Conservation (phyloP, 148 eudicot genomes). For the Simmondsia chinensis region DNA sequence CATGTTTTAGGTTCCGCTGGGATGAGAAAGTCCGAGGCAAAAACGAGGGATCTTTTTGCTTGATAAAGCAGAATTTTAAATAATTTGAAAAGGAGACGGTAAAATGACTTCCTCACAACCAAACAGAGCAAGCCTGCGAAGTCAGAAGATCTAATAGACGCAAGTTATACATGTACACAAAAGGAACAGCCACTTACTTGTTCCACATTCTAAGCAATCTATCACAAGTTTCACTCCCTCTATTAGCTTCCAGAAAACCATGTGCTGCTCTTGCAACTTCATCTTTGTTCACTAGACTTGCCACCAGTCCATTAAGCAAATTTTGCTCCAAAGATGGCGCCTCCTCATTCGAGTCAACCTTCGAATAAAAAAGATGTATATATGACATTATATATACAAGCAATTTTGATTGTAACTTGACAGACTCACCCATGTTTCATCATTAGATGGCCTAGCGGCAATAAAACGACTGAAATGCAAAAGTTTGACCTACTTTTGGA, state of each 20-base stretch:
- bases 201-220: conserved; percentile 45
- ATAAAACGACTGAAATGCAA: too few species aligned
- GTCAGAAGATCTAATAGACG: too few species aligned
- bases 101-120: too few species aligned
- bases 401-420: not conserved
- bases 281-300: conserved; percentile 44
- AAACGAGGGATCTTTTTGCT: too few species aligned
- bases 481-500: too few species aligned
- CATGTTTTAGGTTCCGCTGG: too few species aligned
- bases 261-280: conserved; percentile 41
- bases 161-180: too few species aligned
- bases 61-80: too few species aligned
- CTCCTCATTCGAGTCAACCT: conserved; percentile 42
- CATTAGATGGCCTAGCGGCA: too few species aligned
- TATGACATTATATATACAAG: not conserved
- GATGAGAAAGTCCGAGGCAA: too few species aligned
- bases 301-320: conserved; percentile 41
- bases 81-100: not conserved
- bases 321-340: conserved; percentile 32
- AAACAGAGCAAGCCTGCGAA: too few species aligned
- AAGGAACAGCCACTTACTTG: conserved; percentile 24
- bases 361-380: conserved; percentile 11
- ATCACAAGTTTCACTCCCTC: conserved; percentile 50
- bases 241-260: conserved; percentile 59
- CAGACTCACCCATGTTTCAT: not conserved